These are phyloP conservation scores for Dactylonectria estremocensis DNA, from an alignment of 2,329 filamentous ascomycete genomes.

Conservation along the genomic window DNA sequence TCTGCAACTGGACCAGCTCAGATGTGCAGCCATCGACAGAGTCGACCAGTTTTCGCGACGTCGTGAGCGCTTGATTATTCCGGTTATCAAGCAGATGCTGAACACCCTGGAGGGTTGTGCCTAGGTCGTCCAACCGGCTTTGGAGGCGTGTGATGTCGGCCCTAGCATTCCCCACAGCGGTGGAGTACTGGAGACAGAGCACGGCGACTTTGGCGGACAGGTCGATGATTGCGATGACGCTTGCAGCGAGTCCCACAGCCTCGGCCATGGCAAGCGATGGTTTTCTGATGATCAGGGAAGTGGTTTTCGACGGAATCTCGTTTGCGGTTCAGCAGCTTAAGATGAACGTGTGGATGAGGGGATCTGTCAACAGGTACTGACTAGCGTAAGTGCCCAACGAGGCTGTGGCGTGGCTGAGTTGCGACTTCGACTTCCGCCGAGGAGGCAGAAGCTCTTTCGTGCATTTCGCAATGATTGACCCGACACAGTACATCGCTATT, in stretches of 20 bases:
- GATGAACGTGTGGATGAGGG: too few species aligned
- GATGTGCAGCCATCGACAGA: constrained; percentile 16
- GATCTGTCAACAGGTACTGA: too few species aligned
- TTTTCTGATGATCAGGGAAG: background rate
- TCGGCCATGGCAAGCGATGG: constrained; percentile 20
- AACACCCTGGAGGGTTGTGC: constrained; percentile 11
- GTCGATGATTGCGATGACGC: constrained; percentile 15
- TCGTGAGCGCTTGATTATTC: constrained; percentile 8
- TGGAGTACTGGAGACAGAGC: constrained; percentile 10
- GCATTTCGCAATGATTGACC: too few species aligned
- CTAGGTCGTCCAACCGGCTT: constrained; percentile 10
- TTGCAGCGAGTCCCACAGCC: constrained; percentile 5
- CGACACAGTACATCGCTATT: too few species aligned
- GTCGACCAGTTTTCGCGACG: constrained; percentile 21
- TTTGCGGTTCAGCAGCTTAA: too few species aligned
- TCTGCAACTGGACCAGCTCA: constrained; percentile 18
- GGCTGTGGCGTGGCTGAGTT: too few species aligned
- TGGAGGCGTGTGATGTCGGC: constrained; percentile 21
- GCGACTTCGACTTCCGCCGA: too few species aligned
- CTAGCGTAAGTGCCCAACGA: too few species aligned
- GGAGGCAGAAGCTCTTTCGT: too few species aligned
- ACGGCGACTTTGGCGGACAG: constrained; percentile 15
- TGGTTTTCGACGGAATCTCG: constrained; percentile 1
- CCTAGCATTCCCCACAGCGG: constrained; percentile 18
- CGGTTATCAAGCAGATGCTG: constrained; percentile 12